Evolutionary conservation across 768 basidiomycete species (phyloP).

Genomic region (Pholiota microspora): DNA sequence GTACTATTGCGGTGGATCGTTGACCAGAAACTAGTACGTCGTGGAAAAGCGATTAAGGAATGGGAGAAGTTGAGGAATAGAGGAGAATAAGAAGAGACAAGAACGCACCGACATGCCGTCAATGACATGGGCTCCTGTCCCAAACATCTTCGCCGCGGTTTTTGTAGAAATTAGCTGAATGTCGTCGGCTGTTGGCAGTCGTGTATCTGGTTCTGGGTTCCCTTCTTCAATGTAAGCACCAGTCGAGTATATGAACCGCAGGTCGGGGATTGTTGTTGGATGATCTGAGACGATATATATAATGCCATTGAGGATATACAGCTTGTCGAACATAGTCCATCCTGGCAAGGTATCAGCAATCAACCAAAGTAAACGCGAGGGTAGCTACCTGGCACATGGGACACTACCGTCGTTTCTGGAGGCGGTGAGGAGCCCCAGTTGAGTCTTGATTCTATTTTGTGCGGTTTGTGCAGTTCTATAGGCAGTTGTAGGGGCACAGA

Average conservation of each 20-base stretch:
- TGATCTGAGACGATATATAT: slow-evolving; percentile 80
- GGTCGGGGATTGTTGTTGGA: slow-evolving; percentile 62
- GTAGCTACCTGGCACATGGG: slow-evolving; percentile 68
- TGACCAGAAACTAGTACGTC: slow-evolving; percentile 64
- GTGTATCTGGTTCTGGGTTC: slow-evolving; percentile 47
- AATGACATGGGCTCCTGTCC: slow-evolving; percentile 62
- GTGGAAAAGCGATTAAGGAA: slow-evolving; percentile 1
- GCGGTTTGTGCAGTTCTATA: slow-evolving; percentile 1
- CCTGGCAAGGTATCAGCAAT: slow-evolving; percentile 43
- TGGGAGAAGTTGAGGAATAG: too few species aligned
- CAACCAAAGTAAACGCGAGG: background rate
- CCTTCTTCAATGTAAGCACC: slow-evolving; percentile 59
- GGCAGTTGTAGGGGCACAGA: slow-evolving; percentile 9
- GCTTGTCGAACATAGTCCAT: slow-evolving; percentile 86
- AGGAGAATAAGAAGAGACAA: background rate
- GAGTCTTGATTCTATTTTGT: slow-evolving; percentile 17
- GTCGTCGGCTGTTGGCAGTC: slow-evolving; percentile 76
- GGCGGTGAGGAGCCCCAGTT: slow-evolving; percentile 22
- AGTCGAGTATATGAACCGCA: slow-evolving; percentile 69
- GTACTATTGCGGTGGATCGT: slow-evolving; percentile 86
- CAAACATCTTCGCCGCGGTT: slow-evolving; percentile 65
- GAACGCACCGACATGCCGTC: slow-evolving; percentile 68
- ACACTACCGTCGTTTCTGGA: slow-evolving; percentile 57
- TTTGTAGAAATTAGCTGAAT: slow-evolving; percentile 71
- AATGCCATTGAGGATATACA: slow-evolving; percentile 81